Evolutionary conservation across 768 basidiomycete genomes (phyloP).

Genomic region (Phylloporus sp.): DNA sequence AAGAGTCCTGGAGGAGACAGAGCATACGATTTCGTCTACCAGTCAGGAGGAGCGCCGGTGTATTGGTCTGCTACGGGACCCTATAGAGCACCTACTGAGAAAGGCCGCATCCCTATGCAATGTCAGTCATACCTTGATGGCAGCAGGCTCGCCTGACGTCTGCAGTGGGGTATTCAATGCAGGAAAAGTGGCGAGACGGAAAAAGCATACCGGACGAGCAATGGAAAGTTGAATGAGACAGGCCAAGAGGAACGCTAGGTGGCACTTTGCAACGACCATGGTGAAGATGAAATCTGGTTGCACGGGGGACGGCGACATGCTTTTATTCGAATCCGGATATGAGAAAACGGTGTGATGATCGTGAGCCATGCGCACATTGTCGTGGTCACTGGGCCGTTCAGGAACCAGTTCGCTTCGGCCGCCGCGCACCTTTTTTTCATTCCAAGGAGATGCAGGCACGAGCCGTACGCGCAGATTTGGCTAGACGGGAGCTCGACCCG

Average conservation of each 20-base stretch:
- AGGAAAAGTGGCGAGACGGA: neutral
- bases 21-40: conserved; percentile 20
- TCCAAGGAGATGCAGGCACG: conserved; percentile 22
- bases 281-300: conserved; percentile 1
- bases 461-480: conserved; percentile 6
- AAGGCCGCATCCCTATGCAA: neutral
- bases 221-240: conserved; percentile 20
- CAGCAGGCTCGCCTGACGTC: conserved; percentile 10
- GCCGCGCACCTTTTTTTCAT: conserved; percentile 19
- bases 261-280: conserved; percentile 21
- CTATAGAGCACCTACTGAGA: conserved; percentile 12
- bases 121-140: conserved; percentile 10
- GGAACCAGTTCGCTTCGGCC: conserved; percentile 24
- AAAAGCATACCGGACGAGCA: conserved; percentile 20
- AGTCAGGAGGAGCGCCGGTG: conserved; percentile 25
- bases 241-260: conserved; percentile 18
- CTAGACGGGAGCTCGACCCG: conserved; percentile 4
- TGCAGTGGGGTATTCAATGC: conserved; percentile 3
- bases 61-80: conserved; percentile 17
- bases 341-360: conserved; percentile 21
- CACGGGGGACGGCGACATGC: conserved; percentile 6
- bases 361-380: conserved; percentile 15
- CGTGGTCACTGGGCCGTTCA: conserved; percentile 19
- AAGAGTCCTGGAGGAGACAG: neutral
- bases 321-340: conserved; percentile 23